Evolutionary conservation across 495 filamentous ascomycete species (phyloP).

Genomic region (Penicillium turbatum): DNA sequence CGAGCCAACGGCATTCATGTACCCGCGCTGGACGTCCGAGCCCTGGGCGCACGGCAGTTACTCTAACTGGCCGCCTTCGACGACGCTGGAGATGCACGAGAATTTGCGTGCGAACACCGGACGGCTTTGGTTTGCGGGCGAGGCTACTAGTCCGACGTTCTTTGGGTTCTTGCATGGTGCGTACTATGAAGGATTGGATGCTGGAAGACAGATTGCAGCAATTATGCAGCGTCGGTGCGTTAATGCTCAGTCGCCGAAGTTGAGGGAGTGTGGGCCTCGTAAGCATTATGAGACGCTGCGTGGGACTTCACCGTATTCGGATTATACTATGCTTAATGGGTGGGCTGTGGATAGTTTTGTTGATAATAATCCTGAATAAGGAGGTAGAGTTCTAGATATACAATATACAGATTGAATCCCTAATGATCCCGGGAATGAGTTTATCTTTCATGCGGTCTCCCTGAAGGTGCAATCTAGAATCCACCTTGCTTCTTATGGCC

Average conservation of each 20-base stretch:
- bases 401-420: too few relatives aligned
- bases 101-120: constrained; percentile 68
- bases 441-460: too few relatives aligned
- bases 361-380: constrained; percentile 17
- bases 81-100: constrained; percentile 64
- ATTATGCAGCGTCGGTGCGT: constrained; percentile 6
- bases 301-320: constrained; percentile 2
- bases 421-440: too few relatives aligned
- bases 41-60: constrained; percentile 69
- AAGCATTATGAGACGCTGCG: constrained; percentile 10
- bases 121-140: constrained; percentile 66
- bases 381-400: too few relatives aligned
- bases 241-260: constrained; percentile 1
- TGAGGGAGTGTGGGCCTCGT: constrained; percentile 9
- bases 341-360: constrained; percentile 10
- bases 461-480: too few relatives aligned
- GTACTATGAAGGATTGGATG: constrained; percentile 56
- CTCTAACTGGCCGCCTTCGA: constrained; percentile 69
- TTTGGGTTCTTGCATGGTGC: constrained; percentile 72
- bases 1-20: constrained; percentile 63
- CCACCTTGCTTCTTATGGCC: too few relatives aligned
- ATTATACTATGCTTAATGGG: constrained; percentile 11
- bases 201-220: constrained; percentile 47
- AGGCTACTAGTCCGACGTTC: constrained; percentile 64
- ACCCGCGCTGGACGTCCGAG: constrained; percentile 64